Evolutionary conservation across 768 basidiomycete species (phyloP).

Genomic region (Megacollybia marginata): DNA sequence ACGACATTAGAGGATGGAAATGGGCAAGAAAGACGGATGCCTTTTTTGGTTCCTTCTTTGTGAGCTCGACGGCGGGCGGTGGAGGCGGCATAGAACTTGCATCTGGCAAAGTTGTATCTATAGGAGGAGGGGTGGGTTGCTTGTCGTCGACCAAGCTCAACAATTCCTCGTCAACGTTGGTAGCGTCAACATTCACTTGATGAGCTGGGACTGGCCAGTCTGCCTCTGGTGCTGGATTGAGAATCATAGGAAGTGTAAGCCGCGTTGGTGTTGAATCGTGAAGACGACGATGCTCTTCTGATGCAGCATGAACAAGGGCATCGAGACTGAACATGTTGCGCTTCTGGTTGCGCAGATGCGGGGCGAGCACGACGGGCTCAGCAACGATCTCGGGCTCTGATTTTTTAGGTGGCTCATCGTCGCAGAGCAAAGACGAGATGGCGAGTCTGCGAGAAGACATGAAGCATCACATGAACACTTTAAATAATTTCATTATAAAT

Average conservation of each 20-base stretch:
- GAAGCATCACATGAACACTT: constrained; percentile 11
- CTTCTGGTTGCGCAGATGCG: constrained; percentile 18
- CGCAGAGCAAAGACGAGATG: constrained; percentile 69
- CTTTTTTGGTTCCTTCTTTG: constrained; percentile 14
- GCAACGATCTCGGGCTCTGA: constrained; percentile 13
- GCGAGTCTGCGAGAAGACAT: constrained; percentile 68
- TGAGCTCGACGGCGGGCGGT: constrained; percentile 4
- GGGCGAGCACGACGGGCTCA: constrained; percentile 22
- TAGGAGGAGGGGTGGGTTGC: constrained; percentile 9
- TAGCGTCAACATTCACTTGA: constrained; percentile 31
- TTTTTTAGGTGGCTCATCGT: constrained; percentile 22
- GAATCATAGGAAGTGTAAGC: too few species aligned
- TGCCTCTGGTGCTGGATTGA: too few species aligned
- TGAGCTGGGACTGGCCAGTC: neutral
- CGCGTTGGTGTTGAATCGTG: neutral
- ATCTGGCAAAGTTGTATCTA: neutral
- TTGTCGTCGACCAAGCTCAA: constrained; percentile 61
- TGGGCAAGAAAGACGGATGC: constrained; percentile 2
- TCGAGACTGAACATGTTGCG: constrained; percentile 35
- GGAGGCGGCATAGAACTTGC: constrained; percentile 59
- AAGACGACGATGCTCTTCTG: constrained; percentile 54
- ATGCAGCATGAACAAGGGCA: constrained; percentile 65
- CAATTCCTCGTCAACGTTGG: constrained; percentile 59
- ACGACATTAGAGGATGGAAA: constrained; percentile 1
- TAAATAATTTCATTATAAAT: constrained; percentile 21